Conservation (phyloP, 441 rosid species). For the Jatropha podagrica region DNA sequence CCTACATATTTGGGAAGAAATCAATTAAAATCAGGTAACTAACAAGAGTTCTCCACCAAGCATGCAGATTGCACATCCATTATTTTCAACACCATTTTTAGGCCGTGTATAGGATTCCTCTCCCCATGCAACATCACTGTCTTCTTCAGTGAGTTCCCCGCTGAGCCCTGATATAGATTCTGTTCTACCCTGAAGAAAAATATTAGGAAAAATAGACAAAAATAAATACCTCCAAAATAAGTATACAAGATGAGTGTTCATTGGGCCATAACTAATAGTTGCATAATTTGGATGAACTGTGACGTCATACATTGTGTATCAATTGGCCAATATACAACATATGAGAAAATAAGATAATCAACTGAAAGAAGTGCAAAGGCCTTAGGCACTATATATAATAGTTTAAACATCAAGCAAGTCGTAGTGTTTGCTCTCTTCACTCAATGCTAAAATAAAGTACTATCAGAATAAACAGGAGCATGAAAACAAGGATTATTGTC, state of each 20-base stretch:
- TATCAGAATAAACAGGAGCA: not conserved
- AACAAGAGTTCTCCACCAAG: constrained; percentile 14
- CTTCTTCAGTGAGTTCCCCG: constrained; percentile 7
- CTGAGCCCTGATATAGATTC: not conserved
- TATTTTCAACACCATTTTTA: not conserved
- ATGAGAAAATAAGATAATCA: not conserved
- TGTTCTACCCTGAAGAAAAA: not conserved
- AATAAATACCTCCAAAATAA: not conserved
- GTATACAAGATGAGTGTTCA: not conserved
- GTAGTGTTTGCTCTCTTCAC: not conserved
- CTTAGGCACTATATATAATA: not conserved
- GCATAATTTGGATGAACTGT: not conserved
- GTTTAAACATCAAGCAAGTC: not conserved
- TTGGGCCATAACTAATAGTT: not conserved
- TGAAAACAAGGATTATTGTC: not conserved
- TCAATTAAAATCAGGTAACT: not conserved
- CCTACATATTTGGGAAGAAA: not conserved
- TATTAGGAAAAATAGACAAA: not conserved
- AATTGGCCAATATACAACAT: not conserved
- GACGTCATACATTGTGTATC: not conserved
- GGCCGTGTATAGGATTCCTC: constrained; percentile 1
- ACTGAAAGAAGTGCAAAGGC: not conserved
- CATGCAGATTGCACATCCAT: constrained; percentile 4
- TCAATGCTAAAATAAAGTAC: not conserved
- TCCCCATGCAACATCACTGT: constrained; percentile 1